Conservation (phyloP, 192 early-diverging fungal genomes). For the Umbelopsis sp. region DNA sequence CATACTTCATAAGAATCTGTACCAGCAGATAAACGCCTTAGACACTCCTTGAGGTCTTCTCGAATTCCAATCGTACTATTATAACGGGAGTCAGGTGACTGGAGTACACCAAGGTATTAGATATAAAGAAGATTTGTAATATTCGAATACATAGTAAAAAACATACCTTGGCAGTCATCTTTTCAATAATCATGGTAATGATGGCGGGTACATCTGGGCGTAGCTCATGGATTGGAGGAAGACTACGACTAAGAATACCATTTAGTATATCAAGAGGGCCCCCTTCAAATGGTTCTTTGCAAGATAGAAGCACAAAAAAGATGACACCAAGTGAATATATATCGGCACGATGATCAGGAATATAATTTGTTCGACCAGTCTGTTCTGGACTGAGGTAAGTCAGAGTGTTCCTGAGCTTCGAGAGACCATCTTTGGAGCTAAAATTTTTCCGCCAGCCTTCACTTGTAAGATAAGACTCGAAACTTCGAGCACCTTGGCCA, state of each 20-base stretch:
- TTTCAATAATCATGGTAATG: slow-evolving; percentile 29
- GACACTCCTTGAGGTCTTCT: slow-evolving; percentile 31
- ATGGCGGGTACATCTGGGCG: slow-evolving; percentile 30
- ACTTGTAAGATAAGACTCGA: slow-evolving; percentile 28
- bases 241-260: slow-evolving; percentile 26
- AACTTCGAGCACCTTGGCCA: slow-evolving; percentile 20
- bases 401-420: slow-evolving; percentile 16
- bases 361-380: slow-evolving; percentile 36
- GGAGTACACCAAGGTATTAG: not conserved
- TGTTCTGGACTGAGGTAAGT: slow-evolving; percentile 34
- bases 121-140: not conserved
- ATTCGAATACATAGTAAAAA: not conserved
- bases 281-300: slow-evolving; percentile 31
- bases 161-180: slow-evolving; percentile 38
- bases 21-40: slow-evolving; percentile 17
- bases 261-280: slow-evolving; percentile 36
- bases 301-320: slow-evolving; percentile 29
- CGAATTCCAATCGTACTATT: slow-evolving; percentile 30
- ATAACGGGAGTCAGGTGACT: slow-evolving; percentile 39
- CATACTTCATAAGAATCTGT: slow-evolving; percentile 21
- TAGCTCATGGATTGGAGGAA: slow-evolving; percentile 29
- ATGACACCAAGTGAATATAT: slow-evolving; percentile 38
- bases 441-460: slow-evolving; percentile 25
- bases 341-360: slow-evolving; percentile 36
- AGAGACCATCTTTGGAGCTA: slow-evolving; percentile 26